Percentiles rank a stretch among this genome's conserved stretches.
phyloP scores from a whole-genome alignment of 2,329 filamentous ascomycete genomes.

The Arthroderma sp. region DNA sequence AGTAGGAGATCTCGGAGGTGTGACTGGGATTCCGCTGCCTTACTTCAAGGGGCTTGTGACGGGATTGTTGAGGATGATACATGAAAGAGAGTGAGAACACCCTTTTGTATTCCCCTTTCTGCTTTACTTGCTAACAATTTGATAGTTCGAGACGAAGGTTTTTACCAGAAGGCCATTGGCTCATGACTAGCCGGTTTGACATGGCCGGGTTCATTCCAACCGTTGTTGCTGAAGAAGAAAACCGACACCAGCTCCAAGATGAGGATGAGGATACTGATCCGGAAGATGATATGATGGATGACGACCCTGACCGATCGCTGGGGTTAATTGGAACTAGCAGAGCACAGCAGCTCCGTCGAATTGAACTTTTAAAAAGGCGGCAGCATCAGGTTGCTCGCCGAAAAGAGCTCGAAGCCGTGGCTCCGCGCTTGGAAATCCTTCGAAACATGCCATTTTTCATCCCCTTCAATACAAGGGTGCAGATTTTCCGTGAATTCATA shows the following conservation, averaged over 20 bases:
- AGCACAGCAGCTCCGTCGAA: slow-evolving; percentile 47
- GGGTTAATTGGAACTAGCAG: slow-evolving; percentile 44
- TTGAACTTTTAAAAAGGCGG: slow-evolving; percentile 50
- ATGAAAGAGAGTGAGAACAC: slow-evolving; percentile 59
- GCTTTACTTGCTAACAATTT: background rate
- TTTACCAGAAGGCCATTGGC: slow-evolving; percentile 72
- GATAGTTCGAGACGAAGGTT: slow-evolving; percentile 63
- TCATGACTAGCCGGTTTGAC: slow-evolving; percentile 80
- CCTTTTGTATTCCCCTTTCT: slow-evolving; percentile 1
- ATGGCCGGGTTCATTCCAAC: slow-evolving; percentile 78
- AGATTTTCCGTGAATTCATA: slow-evolving; percentile 92
- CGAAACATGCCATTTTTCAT: slow-evolving; percentile 97
- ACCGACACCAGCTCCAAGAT: slow-evolving; percentile 52
- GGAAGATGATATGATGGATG: slow-evolving; percentile 22
- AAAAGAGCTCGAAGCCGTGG: slow-evolving; percentile 63
- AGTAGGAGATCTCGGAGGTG: slow-evolving; percentile 42
- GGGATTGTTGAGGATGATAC: slow-evolving; percentile 69
- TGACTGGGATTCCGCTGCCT: slow-evolving; percentile 60
- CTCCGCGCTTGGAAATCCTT: slow-evolving; percentile 76
- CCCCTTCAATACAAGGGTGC: slow-evolving; percentile 78
- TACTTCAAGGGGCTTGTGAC: slow-evolving; percentile 72
- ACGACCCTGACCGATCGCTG: slow-evolving; percentile 21
- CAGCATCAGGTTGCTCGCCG: slow-evolving; percentile 55
- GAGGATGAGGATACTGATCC: slow-evolving; percentile 42
- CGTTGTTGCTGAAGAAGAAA: slow-evolving; percentile 78